phyloP scores from a whole-genome alignment of 176 grass and related monocot genomes.

The Raddia distichophylla region DNA sequence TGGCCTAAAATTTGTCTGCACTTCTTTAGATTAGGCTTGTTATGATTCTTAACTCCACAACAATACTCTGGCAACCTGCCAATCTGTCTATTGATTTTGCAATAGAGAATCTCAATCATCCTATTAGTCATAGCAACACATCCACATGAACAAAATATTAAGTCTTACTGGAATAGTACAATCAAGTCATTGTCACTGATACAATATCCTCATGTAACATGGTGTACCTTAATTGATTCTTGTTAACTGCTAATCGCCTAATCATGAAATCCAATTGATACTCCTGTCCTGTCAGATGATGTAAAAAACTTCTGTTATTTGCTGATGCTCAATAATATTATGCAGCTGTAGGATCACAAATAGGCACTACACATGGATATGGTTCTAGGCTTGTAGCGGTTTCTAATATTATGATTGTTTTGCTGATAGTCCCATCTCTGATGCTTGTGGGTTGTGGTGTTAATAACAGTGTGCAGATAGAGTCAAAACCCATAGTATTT shows the following conservation, averaged over 20 bases:
- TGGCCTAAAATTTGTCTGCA: background rate
- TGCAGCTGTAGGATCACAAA: constrained; percentile 37
- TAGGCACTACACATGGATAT: background rate
- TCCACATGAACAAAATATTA: constrained; percentile 18
- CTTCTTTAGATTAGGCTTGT: background rate
- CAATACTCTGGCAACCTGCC: background rate
- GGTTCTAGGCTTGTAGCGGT: background rate
- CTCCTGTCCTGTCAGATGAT: background rate
- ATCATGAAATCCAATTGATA: constrained; percentile 33
- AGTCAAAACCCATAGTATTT: background rate
- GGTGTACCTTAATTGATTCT: background rate
- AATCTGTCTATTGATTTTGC: constrained; percentile 19
- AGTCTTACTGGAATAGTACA: background rate
- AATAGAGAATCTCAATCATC: background rate
- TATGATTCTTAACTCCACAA: constrained; percentile 12
- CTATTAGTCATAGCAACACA: constrained; percentile 15
- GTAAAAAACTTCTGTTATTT: background rate
- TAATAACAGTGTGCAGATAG: background rate
- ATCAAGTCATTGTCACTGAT: constrained; percentile 14
- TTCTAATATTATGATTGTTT: background rate
- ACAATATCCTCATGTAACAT: constrained; percentile 5
- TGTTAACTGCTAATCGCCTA: constrained; percentile 26
- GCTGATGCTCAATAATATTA: constrained; percentile 14
- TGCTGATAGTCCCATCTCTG: background rate
- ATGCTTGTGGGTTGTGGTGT: constrained; percentile 1